phyloP scores from a whole-genome alignment of 2,329 filamentous ascomycete genomes.

The Microdochium bolleyi region DNA sequence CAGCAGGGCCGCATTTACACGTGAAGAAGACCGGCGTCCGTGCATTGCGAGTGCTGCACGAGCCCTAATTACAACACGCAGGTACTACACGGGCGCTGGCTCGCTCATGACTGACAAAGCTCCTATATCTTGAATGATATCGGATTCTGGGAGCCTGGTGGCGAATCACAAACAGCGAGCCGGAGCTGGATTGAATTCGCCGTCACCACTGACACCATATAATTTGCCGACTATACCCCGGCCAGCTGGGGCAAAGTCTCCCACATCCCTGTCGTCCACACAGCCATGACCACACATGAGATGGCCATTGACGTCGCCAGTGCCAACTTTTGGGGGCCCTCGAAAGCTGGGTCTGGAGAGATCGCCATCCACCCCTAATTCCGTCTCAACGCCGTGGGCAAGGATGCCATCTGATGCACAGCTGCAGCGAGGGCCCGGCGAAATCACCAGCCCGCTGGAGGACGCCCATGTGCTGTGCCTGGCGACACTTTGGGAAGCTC shows the following conservation, averaged over 20 bases:
- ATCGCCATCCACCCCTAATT: neutral
- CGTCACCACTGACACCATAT: neutral
- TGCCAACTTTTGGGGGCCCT: neutral
- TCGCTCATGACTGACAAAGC: no score
- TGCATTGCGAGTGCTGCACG: no score
- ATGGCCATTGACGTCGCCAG: neutral
- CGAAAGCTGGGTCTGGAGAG: neutral
- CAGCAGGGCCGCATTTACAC: no score
- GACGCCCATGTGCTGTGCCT: neutral
- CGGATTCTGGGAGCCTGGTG: neutral
- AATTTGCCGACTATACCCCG: neutral
- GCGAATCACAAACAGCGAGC: neutral
- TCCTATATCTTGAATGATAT: no score
- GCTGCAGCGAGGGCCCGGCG: no score
- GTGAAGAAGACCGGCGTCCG: no score
- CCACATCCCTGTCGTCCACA: neutral
- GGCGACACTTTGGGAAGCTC: neutral
- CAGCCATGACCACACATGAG: neutral
- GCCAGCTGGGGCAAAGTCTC: neutral
- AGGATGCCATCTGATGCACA: no score
- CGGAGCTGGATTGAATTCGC: neutral
- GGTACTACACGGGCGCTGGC: no score
- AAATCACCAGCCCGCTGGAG: no score
- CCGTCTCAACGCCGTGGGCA: no score
- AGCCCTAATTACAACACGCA: no score